phyloP scores from a whole-genome alignment of 2,329 filamentous ascomycete species.

The Scedosporium aurantiacum region DNA sequence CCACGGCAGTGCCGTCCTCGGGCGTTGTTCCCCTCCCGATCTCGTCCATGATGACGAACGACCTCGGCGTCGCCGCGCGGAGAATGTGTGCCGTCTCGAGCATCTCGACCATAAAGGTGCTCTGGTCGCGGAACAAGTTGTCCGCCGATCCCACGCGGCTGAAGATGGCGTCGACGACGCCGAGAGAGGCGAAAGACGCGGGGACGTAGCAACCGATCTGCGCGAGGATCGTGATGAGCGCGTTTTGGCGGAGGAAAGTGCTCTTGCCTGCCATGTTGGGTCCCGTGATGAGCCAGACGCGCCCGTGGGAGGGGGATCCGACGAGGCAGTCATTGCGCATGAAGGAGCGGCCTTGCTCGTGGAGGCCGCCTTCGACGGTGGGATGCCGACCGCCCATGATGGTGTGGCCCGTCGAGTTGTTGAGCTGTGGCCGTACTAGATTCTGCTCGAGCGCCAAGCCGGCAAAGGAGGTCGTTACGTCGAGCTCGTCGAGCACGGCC shows the following conservation, averaged over 20 bases:
- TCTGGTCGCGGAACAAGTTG: constrained; percentile 88
- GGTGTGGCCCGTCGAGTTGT: constrained; percentile 53
- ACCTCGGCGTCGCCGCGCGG: constrained; percentile 68
- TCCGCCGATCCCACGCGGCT: constrained; percentile 89
- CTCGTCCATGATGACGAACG: constrained; percentile 98
- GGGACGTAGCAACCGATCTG: constrained; percentile 91
- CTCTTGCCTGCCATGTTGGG: constrained; percentile 99
- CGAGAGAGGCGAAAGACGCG: constrained; percentile 72
- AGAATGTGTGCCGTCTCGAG: constrained; percentile 88
- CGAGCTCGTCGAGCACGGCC: constrained; percentile 82
- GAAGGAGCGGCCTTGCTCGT: constrained; percentile 70
- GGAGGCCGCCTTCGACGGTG: constrained; percentile 76
- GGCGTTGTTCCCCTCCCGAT: constrained; percentile 90
- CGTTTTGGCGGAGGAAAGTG: constrained; percentile 92
- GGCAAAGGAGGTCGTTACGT: constrained; percentile 81
- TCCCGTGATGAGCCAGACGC: constrained; percentile 59
- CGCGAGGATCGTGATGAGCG: constrained; percentile 83
- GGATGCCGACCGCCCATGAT: constrained; percentile 83
- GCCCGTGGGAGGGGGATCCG: constrained; percentile 52
- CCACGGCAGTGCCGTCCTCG: constrained; percentile 80
- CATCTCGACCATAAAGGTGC: constrained; percentile 99
- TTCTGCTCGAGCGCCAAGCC: constrained; percentile 62
- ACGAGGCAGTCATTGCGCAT: constrained; percentile 78
- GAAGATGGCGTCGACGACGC: constrained; percentile 92
- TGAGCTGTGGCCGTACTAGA: constrained; percentile 64